Conservation (phyloP, 2,329 filamentous ascomycete species). For the Neocatenulostroma microsporum region DNA sequence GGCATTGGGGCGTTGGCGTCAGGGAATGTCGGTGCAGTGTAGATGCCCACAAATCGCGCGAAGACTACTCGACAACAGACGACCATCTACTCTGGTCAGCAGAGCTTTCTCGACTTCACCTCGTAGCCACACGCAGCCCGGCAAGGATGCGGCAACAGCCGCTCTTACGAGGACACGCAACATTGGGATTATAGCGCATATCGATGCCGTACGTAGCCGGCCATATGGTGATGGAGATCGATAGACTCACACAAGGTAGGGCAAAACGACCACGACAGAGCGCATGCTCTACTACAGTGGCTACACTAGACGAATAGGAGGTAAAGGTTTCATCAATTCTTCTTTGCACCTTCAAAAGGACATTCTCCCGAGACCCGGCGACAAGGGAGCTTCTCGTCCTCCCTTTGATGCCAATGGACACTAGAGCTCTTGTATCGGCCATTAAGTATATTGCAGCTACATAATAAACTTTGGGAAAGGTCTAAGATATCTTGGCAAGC, state of each 20-base stretch:
- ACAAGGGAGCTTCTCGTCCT: too few species aligned
- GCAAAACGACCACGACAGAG: conserved; percentile 97
- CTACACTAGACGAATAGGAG: conserved; percentile 74
- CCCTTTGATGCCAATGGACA: too few species aligned
- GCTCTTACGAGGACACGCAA: conserved; percentile 58
- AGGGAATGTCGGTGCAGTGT: too few species aligned
- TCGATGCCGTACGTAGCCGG: conserved; percentile 62
- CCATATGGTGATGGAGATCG: conserved; percentile 1
- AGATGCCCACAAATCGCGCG: too few species aligned
- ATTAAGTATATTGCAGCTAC: too few species aligned
- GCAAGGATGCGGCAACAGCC: conserved; percentile 4
- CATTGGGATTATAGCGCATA: conserved; percentile 97
- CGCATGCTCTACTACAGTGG: conserved; percentile 98
- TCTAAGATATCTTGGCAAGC: background rate
- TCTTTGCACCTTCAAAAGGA: background rate
- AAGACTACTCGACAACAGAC: too few species aligned
- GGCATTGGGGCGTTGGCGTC: too few species aligned
- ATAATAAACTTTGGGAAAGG: too few species aligned
- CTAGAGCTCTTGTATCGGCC: too few species aligned
- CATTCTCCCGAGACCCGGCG: too few species aligned
- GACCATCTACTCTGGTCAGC: too few species aligned
- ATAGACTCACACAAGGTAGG: conserved; percentile 39
- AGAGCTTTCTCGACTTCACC: conserved; percentile 7
- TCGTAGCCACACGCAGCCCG: conserved; percentile 4
- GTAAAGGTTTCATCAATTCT: conserved; percentile 29